These are phyloP conservation scores for Hypoxylon sp. DNA, from an alignment of 2,329 filamentous ascomycete genomes.

Conservation along the genomic window DNA sequence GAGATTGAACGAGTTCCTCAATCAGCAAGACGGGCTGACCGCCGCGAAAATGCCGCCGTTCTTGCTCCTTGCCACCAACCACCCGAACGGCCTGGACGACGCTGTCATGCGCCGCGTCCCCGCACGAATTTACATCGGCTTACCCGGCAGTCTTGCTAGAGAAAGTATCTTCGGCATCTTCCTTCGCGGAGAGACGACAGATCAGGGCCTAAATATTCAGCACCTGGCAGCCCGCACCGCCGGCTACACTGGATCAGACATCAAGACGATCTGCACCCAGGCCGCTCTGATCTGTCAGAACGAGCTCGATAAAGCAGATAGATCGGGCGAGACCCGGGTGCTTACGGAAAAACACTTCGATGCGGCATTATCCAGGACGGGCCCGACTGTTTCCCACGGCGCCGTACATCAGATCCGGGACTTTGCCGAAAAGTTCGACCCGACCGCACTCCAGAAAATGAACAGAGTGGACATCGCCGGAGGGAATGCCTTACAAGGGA, in stretches of 20 bases:
- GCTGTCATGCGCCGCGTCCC: slow-evolving; percentile 26
- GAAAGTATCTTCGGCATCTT: slow-evolving; percentile 16
- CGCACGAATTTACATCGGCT: slow-evolving; percentile 8
- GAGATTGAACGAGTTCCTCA: slow-evolving; percentile 78
- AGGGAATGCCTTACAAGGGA: not conserved
- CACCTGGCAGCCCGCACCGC: not conserved
- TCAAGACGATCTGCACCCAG: slow-evolving; percentile 13
- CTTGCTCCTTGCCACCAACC: slow-evolving; percentile 26
- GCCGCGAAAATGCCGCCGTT: slow-evolving; percentile 34
- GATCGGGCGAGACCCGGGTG: not conserved
- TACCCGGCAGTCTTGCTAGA: not conserved
- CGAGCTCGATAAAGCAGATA: slow-evolving; percentile 1
- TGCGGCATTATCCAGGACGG: not conserved
- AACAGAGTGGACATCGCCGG: not conserved
- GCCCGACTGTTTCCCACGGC: slow-evolving; percentile 3
- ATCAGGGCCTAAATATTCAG: not conserved
- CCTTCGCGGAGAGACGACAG: slow-evolving; percentile 9
- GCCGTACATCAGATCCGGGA: not conserved
- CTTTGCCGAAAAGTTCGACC: slow-evolving; percentile 10
- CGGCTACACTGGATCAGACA: slow-evolving; percentile 19
- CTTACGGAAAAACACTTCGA: slow-evolving; percentile 5
- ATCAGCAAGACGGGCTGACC: slow-evolving; percentile 78
- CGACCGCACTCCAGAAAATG: not conserved
- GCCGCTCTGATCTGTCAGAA: slow-evolving; percentile 14
- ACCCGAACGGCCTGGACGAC: slow-evolving; percentile 20